Base-by-base conservation (phyloP, 108 stramenopile genomes). In the Mayamaea pseudoterrestris region DNA sequence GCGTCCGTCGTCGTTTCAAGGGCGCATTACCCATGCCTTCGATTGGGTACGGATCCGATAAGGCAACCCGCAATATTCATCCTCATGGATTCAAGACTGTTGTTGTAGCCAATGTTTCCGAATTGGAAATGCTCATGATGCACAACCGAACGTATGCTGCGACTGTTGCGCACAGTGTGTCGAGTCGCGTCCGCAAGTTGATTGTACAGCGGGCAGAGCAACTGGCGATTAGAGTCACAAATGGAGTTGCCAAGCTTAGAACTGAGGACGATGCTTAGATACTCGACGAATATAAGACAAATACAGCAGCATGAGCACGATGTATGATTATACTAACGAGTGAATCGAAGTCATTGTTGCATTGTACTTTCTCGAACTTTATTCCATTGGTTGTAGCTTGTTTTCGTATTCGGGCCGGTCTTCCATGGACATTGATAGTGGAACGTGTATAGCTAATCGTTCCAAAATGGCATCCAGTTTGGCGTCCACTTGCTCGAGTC, bases 111-210 rank as follows among this genome's bases (percentile, higher is more conserved):
- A 98, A 98, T 67, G 92, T 94, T 41, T 41, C 72, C 23, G 98
- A 99, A 56, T 74, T 99, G 52, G 98, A 99, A 71, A 93, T 99
- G 78, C 86, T 99, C 37, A 86, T 99, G 84, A 98, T 99, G 98
- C 96, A 98, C 93, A 99, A 99, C 94, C 82, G 96, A 44, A 98
- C 94, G 44, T 98, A 98, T 77, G 93, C 90, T 21, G 99, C 94
- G 14, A 98, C 97, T 47, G 94, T 99, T 32, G 97, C 93, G 29
- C 80, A 94, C 55, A 82, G 78, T 58, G 97, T 98, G 42, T 89
- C 88, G 39, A 63, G 82, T 41, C 71, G 82, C 44, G 92, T 83
- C 40, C 90, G 99, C 49, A 80, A 88, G 70, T 88, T 74, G 26
- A 99, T 99, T 60, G 75, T 98, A 21, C 88, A 92, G 70, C 76